phyloP scores from a whole-genome alignment of 768 basidiomycete genomes.

The Boletus sp. region DNA sequence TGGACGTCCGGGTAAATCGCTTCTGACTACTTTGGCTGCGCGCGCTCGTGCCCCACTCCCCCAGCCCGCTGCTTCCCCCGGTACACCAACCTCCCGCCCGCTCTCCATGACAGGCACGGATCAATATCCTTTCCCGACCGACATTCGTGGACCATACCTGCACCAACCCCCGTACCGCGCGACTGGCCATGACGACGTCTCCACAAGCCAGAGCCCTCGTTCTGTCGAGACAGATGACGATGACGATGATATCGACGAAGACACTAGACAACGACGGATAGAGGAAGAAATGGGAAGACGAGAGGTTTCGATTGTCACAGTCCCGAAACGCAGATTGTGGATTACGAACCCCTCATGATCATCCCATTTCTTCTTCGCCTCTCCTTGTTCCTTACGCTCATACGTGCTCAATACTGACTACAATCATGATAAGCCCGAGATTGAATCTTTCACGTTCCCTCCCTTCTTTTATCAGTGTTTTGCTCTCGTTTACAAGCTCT shows the following conservation, averaged over 20 bases:
- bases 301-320: constrained; percentile 77
- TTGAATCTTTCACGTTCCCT: constrained; percentile 2
- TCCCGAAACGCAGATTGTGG: constrained; percentile 71
- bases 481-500: constrained; percentile 15
- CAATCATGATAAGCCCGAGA: constrained; percentile 10
- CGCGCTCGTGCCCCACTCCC: constrained; percentile 39
- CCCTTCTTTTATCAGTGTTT: constrained; percentile 12
- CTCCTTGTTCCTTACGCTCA: constrained; percentile 6
- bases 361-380: background rate
- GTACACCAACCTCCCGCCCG: constrained; percentile 37
- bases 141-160: constrained; percentile 56
- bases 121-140: constrained; percentile 44
- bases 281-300: constrained; percentile 81
- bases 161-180: constrained; percentile 63
- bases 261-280: constrained; percentile 66
- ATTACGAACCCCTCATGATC: constrained; percentile 62
- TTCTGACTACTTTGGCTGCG: constrained; percentile 48
- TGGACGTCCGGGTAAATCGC: constrained; percentile 54
- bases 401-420: constrained; percentile 23
- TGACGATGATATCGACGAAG: constrained; percentile 74
- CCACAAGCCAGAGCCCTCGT: constrained; percentile 39
- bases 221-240: constrained; percentile 56
- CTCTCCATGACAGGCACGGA: constrained; percentile 40
- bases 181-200: constrained; percentile 42
- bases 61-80: constrained; percentile 31